phyloP scores from a whole-genome alignment of 768 basidiomycete species.

The Psilocybe subaeruginosa region DNA sequence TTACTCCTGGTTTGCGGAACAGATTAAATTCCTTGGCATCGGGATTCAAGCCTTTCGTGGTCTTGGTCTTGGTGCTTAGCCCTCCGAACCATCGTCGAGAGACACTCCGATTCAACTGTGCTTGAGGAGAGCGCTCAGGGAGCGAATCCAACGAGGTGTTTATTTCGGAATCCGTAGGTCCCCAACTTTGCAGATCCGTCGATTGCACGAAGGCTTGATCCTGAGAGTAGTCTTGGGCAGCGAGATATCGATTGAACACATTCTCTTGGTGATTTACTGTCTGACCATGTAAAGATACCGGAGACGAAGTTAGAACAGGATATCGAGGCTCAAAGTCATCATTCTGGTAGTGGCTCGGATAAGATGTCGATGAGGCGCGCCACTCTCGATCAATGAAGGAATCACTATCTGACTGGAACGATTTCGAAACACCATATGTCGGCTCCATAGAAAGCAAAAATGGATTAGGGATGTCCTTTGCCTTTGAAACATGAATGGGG shows the following conservation, averaged over 20 bases:
- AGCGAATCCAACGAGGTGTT: slow-evolving; percentile 6
- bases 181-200: slow-evolving; percentile 16
- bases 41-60: slow-evolving; percentile 77
- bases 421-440: slow-evolving; percentile 24
- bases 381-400: slow-evolving; percentile 55
- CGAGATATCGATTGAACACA: slow-evolving; percentile 8
- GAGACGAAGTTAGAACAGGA: slow-evolving; percentile 16
- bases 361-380: slow-evolving; percentile 31
- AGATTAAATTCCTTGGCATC: slow-evolving; percentile 85
- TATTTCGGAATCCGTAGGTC: slow-evolving; percentile 3
- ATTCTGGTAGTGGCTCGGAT: slow-evolving; percentile 17
- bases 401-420: slow-evolving; percentile 49
- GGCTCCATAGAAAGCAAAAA: slow-evolving; percentile 17
- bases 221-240: slow-evolving; percentile 11
- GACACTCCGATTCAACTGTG: slow-evolving; percentile 12
- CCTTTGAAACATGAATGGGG: slow-evolving; percentile 5
- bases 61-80: slow-evolving; percentile 34
- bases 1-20: slow-evolving; percentile 31
- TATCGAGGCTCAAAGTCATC: slow-evolving; percentile 15
- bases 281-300: slow-evolving; percentile 16
- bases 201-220: slow-evolving; percentile 12
- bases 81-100: slow-evolving; percentile 14
- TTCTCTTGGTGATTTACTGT: slow-evolving; percentile 11
- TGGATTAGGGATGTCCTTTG: slow-evolving; percentile 14
- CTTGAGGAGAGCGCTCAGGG: slow-evolving; percentile 7